Evolutionary conservation across 768 basidiomycete genomes (phyloP), one percentile per base, ranked within the genome.

Genomic region (Tubosaeta brunneosetosa): DNA sequence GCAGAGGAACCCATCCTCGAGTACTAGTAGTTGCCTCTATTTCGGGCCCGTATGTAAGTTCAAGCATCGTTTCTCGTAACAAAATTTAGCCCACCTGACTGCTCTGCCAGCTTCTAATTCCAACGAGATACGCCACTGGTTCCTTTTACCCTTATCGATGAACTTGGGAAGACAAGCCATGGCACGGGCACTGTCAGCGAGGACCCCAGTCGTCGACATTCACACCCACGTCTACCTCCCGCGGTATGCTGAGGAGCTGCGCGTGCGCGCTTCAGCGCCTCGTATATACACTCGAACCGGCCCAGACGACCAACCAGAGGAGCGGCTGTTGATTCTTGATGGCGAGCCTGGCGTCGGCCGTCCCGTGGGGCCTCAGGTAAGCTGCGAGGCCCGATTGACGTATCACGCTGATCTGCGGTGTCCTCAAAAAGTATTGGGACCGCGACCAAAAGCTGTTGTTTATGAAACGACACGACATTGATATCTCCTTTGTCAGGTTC

Each of bases 171-270:
- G 36, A 16, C 58, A 49, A 32, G 13, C 67, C 44, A 63, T 60
- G 68, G 55, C 62, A 38, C 57, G 49, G 19, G 49, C 49, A 0
- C 32, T 60, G 38, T 65, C 56, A 50, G 38, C 54, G 33, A 65
- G 57, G 37, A 58, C 60, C 29, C 73, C 82, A 2, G 70, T 89
- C 41, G 81, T 94, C 42, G 91, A 94, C 71, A 74, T 94, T 31
- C 91, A 94, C 74, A 89, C 88, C 4, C 91, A 94, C 57, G 80
- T 92, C 38, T 94, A 91, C 63, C 78, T 91, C 17, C 88, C 90
- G 2, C 78, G 87, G 32, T 93, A 94, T 67, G 81, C 84, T 17
- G 73, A 83, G 0, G 70, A 91, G 46, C 73, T 93, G 43, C 79
- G 88, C 38, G 74, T 80, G 32, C 80, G 91, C 38, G 68, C 78